These are phyloP conservation scores for Filobasidium floriforme DNA, from an alignment of 768 basidiomycete species.

Conservation along the genomic window DNA sequence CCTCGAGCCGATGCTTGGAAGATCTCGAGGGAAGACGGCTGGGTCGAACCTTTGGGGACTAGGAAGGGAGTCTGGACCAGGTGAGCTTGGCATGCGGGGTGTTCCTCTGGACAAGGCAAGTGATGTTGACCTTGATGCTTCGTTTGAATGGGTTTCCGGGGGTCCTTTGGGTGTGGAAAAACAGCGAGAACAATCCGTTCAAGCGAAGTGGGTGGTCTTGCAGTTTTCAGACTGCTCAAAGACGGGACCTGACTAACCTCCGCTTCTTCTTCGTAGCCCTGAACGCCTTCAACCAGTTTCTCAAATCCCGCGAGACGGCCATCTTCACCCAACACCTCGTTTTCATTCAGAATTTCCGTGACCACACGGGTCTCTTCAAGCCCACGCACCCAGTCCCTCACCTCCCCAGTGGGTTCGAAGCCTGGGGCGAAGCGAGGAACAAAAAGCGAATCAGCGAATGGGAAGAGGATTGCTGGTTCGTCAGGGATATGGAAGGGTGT, in stretches of 20 bases:
- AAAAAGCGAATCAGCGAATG: not conserved
- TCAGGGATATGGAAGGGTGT: constrained; percentile 6
- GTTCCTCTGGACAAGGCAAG: too few relatives aligned
- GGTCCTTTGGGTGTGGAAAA: not conserved
- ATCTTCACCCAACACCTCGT: not conserved
- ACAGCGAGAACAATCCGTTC: not conserved
- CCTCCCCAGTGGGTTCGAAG: not conserved
- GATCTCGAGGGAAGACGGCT: not conserved
- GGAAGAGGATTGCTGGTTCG: not conserved
- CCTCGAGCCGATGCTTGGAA: not conserved
- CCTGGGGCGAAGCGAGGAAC: not conserved
- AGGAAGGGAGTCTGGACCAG: not conserved
- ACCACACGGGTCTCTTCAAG: not conserved
- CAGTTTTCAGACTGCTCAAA: not conserved
- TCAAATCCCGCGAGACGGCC: not conserved
- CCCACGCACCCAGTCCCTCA: not conserved
- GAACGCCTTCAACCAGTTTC: constrained; percentile 2
- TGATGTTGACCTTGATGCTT: not conserved
- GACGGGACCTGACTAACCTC: not conserved
- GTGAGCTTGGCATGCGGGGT: not conserved
- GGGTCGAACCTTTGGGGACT: not conserved
- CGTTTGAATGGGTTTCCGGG: not conserved
- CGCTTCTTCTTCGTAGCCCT: not conserved
- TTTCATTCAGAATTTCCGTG: not conserved
- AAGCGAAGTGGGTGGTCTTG: not conserved